Percentiles rank a stretch among this genome's conserved stretches.
Conservation (phyloP, 768 basidiomycete species). For the Roridomyces roridus region DNA sequence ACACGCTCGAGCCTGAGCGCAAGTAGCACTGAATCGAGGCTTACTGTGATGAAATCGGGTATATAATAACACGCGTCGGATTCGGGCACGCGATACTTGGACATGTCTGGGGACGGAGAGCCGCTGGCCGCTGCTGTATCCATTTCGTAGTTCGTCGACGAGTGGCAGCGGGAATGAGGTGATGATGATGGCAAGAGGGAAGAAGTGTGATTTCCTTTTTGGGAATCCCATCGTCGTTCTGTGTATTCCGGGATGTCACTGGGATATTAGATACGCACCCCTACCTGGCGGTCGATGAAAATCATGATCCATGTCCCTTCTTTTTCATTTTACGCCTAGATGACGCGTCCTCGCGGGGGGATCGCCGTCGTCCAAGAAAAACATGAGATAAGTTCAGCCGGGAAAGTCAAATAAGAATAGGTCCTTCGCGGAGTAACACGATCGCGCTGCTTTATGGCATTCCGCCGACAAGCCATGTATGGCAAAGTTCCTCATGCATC, state of each 20-base stretch:
- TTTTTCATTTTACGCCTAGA: slow-evolving; percentile 2
- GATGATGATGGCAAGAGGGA: too few relatives aligned
- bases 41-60: slow-evolving; percentile 73
- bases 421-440: too few relatives aligned
- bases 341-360: background rate
- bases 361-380: background rate
- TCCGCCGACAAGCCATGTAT: too few relatives aligned
- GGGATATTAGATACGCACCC: too few relatives aligned
- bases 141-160: background rate
- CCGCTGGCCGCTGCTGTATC: background rate
- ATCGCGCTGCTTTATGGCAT: too few relatives aligned
- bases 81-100: slow-evolving; percentile 40
- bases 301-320: background rate
- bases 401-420: too few relatives aligned
- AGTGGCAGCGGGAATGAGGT: too few relatives aligned
- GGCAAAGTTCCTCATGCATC: too few relatives aligned
- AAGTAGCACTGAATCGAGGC: slow-evolving; percentile 14
- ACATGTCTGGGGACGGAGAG: slow-evolving; percentile 24
- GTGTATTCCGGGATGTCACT: too few relatives aligned
- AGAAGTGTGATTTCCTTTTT: too few relatives aligned
- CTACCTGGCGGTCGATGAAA: slow-evolving; percentile 1
- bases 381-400: too few relatives aligned
- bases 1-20: slow-evolving; percentile 1
- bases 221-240: too few relatives aligned
- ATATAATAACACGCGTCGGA: slow-evolving; percentile 65